A percentile compares a stretch with the other conserved stretches of the same genome.
phyloP scores from a whole-genome alignment of 257 asterid species.

The Penstemon barbatus region DNA sequence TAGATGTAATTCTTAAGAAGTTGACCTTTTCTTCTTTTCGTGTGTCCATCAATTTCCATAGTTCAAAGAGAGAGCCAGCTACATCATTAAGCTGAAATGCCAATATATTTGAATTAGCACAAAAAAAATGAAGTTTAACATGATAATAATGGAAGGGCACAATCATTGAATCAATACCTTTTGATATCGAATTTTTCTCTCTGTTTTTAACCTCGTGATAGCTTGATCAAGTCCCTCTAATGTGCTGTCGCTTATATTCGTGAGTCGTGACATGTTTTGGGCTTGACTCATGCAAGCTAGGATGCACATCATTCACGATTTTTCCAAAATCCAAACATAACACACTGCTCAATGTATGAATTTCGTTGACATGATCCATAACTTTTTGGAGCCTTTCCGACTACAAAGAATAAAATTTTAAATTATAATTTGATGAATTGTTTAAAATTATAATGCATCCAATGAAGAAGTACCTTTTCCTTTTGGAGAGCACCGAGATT shows the following conservation, averaged over 20 bases:
- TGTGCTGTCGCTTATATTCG: constrained; percentile 75
- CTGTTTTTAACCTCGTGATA: constrained; percentile 62
- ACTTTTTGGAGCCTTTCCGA: constrained; percentile 82
- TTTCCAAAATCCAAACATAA: constrained; percentile 77
- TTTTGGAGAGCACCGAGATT: constrained; percentile 72
- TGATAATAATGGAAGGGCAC: constrained; percentile 14
- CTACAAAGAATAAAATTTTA: constrained; percentile 43
- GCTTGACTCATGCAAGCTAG: constrained; percentile 70
- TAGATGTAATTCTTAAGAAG: constrained; percentile 51
- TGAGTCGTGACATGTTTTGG: constrained; percentile 65
- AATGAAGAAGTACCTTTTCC: constrained; percentile 62
- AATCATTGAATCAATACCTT: constrained; percentile 49
- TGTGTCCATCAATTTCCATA: constrained; percentile 91
- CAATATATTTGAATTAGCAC: constrained; percentile 28
- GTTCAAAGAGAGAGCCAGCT: constrained; percentile 65
- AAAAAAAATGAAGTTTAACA: constrained; percentile 16
- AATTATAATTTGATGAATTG: constrained; percentile 13
- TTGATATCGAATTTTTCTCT: constrained; percentile 70
- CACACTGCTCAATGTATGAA: constrained; percentile 75
- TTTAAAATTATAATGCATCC: too few relatives aligned
- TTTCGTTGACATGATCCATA: constrained; percentile 76
- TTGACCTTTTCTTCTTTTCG: too few relatives aligned
- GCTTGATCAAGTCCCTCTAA: constrained; percentile 81
- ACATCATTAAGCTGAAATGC: constrained; percentile 78
- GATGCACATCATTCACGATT: constrained; percentile 79